Percentiles rank a stretch among this genome's conserved stretches.
These are phyloP conservation scores for Nymphaea thermarum DNA, from an alignment of 164 flowering plant genomes.

Conservation along the genomic window DNA sequence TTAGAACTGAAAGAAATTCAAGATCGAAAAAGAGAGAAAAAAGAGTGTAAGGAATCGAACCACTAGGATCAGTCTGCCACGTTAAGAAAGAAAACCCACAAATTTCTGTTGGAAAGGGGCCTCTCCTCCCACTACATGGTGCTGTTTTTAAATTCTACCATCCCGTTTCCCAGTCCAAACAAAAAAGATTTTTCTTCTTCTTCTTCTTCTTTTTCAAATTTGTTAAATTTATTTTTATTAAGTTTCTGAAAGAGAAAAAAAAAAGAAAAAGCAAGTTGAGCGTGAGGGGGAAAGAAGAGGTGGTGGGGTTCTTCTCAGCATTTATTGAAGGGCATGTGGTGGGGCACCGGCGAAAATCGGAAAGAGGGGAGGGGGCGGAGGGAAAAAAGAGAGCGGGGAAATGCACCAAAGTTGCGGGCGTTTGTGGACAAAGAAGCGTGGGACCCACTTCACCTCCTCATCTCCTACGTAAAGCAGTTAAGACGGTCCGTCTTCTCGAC, in stretches of 20 bases:
- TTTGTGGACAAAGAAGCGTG: neutral
- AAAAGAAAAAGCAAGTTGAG: no score
- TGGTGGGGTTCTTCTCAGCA: no score
- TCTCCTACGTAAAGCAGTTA: neutral
- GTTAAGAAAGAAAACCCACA: neutral
- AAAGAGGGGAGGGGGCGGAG: neutral
- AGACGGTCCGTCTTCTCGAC: neutral
- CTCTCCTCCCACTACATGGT: neutral
- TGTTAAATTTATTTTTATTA: no score
- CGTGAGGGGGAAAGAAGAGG: no score
- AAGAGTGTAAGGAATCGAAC: neutral
- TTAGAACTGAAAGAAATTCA: no score
- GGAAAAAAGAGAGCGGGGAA: no score
- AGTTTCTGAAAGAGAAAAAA: no score
- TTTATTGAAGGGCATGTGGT: no score
- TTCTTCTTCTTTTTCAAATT: no score
- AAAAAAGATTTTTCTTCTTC: no score
- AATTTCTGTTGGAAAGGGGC: neutral
- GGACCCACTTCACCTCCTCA: neutral
- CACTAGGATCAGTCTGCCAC: neutral
- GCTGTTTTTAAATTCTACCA: no score
- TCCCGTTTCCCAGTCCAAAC: no score
- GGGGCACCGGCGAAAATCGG: neutral
- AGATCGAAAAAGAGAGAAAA: neutral
- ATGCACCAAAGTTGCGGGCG: neutral